Evolutionary conservation across 441 rosid genomes (phyloP).

Genomic region (Macaranga tanarius): DNA sequence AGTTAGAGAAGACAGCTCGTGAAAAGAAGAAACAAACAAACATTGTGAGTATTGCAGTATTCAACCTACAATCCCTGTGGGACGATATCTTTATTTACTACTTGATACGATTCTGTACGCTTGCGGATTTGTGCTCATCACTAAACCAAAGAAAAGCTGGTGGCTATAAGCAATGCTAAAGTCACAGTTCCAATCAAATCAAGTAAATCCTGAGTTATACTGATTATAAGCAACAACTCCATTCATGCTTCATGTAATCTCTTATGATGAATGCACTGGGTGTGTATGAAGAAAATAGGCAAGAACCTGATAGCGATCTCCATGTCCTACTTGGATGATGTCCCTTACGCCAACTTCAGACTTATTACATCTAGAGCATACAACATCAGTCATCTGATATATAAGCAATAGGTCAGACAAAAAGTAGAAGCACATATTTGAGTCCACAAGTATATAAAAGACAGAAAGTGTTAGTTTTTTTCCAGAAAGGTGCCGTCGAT

Average conservation of each 20-base stretch:
- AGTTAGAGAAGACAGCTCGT: too few relatives aligned
- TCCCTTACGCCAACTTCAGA: constrained; percentile 76
- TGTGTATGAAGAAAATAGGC: constrained; percentile 1
- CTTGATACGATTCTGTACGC: too few relatives aligned
- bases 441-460: not conserved
- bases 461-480: too few relatives aligned
- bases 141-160: not conserved
- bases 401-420: constrained; percentile 23
- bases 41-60: too few relatives aligned
- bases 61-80: too few relatives aligned
- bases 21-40: too few relatives aligned
- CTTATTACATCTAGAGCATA: constrained; percentile 76
- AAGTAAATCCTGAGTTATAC: not conserved
- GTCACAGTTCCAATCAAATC: not conserved
- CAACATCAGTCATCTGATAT: constrained; percentile 88
- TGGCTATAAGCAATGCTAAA: not conserved
- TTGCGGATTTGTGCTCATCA: too few relatives aligned
- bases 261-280: not conserved
- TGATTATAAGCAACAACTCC: not conserved
- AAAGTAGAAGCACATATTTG: constrained; percentile 1
- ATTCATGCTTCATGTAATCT: not conserved
- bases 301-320: constrained; percentile 90
- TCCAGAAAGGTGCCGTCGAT: too few relatives aligned
- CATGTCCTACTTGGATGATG: constrained; percentile 95
- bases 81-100: too few relatives aligned